These are phyloP conservation scores for Spathaspora passalidarum DNA, from an alignment of 805 yeast species.

Conservation along the genomic window DNA sequence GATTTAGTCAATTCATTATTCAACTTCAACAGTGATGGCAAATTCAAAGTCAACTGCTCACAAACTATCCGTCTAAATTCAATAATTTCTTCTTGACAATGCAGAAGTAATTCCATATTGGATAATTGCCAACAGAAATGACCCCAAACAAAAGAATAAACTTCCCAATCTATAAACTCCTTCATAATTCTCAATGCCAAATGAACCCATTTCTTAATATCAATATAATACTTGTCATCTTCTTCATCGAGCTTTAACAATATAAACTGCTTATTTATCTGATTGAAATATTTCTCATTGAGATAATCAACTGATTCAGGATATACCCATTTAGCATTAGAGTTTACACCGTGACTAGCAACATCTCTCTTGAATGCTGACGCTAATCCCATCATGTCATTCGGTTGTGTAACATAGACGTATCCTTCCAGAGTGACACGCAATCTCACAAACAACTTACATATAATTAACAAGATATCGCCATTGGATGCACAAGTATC, in stretches of 20 bases:
- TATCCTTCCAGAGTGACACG: constrained; percentile 45
- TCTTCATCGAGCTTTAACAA: constrained; percentile 18
- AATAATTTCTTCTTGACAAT: constrained; percentile 33
- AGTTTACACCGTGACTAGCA: constrained; percentile 13
- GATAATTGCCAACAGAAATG: constrained; percentile 72
- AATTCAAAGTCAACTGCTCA: constrained; percentile 53
- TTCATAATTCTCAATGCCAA: constrained; percentile 49
- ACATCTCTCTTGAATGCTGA: constrained; percentile 53
- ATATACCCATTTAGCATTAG: constrained; percentile 48
- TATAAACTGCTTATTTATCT: constrained; percentile 30
- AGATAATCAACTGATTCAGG: constrained; percentile 57
- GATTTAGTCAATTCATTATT: constrained; percentile 43
- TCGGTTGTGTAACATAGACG: constrained; percentile 50
- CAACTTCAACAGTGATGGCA: constrained; percentile 40
- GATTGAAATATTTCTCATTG: constrained; percentile 40
- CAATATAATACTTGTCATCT: constrained; percentile 25
- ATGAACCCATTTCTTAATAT: constrained; percentile 51
- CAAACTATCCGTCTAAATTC: constrained; percentile 48
- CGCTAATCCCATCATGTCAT: constrained; percentile 65
- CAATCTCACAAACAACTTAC: constrained; percentile 53
- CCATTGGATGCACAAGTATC: constrained; percentile 32
- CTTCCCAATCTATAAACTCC: constrained; percentile 63
- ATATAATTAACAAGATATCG: constrained; percentile 41
- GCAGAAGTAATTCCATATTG: constrained; percentile 50
- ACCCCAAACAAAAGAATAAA: constrained; percentile 61